Percentiles rank a stretch among this genome's conserved stretches.
phyloP scores from a whole-genome alignment of 2,329 filamentous ascomycete species.

The Sarocladium strictum region DNA sequence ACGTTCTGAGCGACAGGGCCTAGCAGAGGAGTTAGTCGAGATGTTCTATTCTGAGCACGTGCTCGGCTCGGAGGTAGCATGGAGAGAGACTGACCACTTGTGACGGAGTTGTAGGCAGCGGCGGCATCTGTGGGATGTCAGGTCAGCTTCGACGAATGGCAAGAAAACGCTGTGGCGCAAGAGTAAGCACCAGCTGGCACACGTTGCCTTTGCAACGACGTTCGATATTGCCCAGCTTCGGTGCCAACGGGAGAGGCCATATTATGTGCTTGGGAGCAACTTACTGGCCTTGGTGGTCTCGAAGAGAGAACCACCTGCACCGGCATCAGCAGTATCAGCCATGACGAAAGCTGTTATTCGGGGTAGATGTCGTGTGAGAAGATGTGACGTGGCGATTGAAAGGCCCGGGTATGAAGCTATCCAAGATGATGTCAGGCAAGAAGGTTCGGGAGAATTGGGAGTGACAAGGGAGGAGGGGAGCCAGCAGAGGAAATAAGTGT shows the following conservation, averaged over 20 bases:
- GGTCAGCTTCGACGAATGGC: not conserved
- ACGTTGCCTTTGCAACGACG: too few species aligned
- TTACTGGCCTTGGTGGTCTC: conserved; percentile 47
- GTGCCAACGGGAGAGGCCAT: conserved; percentile 10
- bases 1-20: conserved; percentile 55
- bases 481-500: conserved; percentile 2
- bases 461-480: not conserved
- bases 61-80: not conserved
- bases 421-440: conserved; percentile 3
- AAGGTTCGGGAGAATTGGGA: not conserved
- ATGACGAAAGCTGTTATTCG: conserved; percentile 14
- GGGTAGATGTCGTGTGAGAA: not conserved
- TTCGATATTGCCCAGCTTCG: too few species aligned
- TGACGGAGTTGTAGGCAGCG: conserved; percentile 41
- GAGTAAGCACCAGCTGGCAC: not conserved
- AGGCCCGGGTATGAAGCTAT: not conserved
- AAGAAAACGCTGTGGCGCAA: not conserved
- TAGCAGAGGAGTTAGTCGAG: conserved; percentile 19
- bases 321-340: conserved; percentile 39
- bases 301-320: conserved; percentile 37
- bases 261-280: conserved; percentile 32
- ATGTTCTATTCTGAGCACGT: conserved; percentile 5
- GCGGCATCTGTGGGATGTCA: conserved; percentile 34
- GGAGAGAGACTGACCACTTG: conserved; percentile 35
- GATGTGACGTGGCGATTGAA: not conserved